These are phyloP conservation scores for Clausena lansium DNA, from an alignment of 345 rosid species.

Conservation along the genomic window DNA sequence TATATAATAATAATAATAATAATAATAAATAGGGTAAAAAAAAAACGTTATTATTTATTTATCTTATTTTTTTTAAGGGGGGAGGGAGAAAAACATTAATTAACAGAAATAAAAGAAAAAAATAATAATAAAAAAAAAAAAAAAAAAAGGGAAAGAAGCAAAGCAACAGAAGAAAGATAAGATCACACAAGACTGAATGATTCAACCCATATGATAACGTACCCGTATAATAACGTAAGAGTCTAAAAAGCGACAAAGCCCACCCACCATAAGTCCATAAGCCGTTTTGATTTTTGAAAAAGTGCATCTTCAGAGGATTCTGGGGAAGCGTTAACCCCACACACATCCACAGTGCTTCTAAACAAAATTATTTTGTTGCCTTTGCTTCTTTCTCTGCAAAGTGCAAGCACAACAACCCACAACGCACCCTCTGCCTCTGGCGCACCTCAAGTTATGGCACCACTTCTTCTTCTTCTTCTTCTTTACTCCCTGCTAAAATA, in stretches of 20 bases:
- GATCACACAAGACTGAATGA: slow-evolving; percentile 34
- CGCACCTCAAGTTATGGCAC: background rate
- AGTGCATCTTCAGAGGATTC: slow-evolving; percentile 29
- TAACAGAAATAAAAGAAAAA: background rate
- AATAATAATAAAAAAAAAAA: background rate
- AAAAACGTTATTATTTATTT: no score
- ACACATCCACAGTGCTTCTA: background rate
- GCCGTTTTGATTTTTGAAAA: slow-evolving; percentile 23
- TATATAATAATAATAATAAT: no score
- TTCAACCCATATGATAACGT: slow-evolving; percentile 24
- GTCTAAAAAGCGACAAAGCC: slow-evolving; percentile 23
- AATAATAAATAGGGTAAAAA: no score
- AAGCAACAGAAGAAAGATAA: slow-evolving; percentile 13
- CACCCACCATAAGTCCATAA: slow-evolving; percentile 25
- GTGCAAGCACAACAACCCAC: no score
- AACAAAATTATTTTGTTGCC: background rate
- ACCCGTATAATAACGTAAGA: slow-evolving; percentile 16
- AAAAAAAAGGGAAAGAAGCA: background rate
- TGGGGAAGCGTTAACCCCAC: background rate
- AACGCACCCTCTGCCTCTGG: background rate
- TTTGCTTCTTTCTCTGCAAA: background rate
- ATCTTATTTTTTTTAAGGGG: no score
- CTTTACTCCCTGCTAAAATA: background rate
- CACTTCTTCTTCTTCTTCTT: background rate
- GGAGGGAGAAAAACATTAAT: background rate